Base-by-base conservation (phyloP, 352 stramenopile species). In the Phytophthora vignae region DNA sequence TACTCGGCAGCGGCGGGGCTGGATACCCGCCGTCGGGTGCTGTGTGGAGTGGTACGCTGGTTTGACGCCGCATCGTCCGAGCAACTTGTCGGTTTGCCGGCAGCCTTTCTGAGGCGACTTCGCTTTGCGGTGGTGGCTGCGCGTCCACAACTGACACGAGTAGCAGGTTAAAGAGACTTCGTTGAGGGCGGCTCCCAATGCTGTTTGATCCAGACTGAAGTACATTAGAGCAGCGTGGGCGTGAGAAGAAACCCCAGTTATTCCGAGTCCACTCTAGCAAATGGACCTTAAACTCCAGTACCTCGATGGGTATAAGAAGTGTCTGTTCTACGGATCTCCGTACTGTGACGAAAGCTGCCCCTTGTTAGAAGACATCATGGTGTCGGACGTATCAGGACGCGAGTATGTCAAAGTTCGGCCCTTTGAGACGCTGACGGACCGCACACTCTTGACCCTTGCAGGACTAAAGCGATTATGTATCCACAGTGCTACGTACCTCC, bases 41-140 rank as follows among this genome's bases (percentile, higher is more conserved):
- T 81, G 72, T 33, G 54, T 83, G 15, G 52, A 71, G 40, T 2
- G 42, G 17, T 48, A 48, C 40, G 17, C 40, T 48, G 40, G 40
- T 48, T 48, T 19, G 14, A 48, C 7, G 40, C 40, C 7, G 40
- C 14, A 19, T 8, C 40, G 8, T 9, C 40, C 40, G 40, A 48
- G 21, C 40, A 48, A 19, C 40, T 48, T 21, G 6, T 48, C 14
- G 14, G 14, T 6, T 15, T 48, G 17, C 40, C 40, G 8, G 64
- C 17, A 21, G 66, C 12, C 49, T 78, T 80, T 49, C 64, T 84
- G 44, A 71, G 77, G 22, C 64, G 49, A 31, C 64, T 84, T 58
- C 74, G 77, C 2, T 46, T 69, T 33, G 74, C 71, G 9, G 67
- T 84, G 9, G 60, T 84, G 5, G 67, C 61, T 38, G 59, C 74